Conservation (phyloP, 176 grass and related monocot genomes). For the Oryza brachyantha region DNA sequence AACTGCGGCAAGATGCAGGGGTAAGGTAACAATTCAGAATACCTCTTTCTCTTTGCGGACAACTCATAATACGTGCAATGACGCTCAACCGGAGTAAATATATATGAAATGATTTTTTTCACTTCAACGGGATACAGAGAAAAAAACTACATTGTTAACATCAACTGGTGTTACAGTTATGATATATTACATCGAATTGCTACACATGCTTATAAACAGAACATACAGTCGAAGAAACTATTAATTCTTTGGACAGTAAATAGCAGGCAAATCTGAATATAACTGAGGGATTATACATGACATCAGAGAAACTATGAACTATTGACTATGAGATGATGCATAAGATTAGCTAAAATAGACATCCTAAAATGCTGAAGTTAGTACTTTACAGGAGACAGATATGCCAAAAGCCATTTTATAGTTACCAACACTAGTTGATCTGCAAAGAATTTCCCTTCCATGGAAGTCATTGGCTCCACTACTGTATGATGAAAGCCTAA, state of each 20-base stretch:
- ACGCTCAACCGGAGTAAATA: background rate
- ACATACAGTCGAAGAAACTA: slow-evolving; percentile 41
- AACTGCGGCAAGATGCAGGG: background rate
- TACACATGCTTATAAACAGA: slow-evolving; percentile 51
- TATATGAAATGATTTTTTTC: background rate
- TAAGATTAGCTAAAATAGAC: slow-evolving; percentile 45
- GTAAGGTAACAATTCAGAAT: too few species aligned
- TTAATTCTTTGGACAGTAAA: slow-evolving; percentile 29
- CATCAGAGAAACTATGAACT: slow-evolving; percentile 47
- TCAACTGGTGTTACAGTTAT: slow-evolving; percentile 25
- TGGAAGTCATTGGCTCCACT: slow-evolving; percentile 26
- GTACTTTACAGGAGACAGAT: slow-evolving; percentile 60
- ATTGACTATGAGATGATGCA: slow-evolving; percentile 28
- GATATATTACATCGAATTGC: slow-evolving; percentile 46
- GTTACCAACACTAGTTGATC: slow-evolving; percentile 36
- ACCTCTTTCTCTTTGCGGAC: too few species aligned
- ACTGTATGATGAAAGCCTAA: slow-evolving; percentile 9
- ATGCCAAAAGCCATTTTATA: slow-evolving; percentile 32
- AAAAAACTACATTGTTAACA: slow-evolving; percentile 38
- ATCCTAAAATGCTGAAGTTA: slow-evolving; percentile 61
- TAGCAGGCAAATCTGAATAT: slow-evolving; percentile 39
- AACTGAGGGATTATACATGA: slow-evolving; percentile 49
- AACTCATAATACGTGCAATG: background rate
- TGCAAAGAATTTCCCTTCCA: slow-evolving; percentile 23
- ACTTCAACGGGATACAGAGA: slow-evolving; percentile 20